These are phyloP conservation scores for Canariomyces notabilis DNA, from an alignment of 2,329 filamentous ascomycete genomes.

Conservation along the genomic window DNA sequence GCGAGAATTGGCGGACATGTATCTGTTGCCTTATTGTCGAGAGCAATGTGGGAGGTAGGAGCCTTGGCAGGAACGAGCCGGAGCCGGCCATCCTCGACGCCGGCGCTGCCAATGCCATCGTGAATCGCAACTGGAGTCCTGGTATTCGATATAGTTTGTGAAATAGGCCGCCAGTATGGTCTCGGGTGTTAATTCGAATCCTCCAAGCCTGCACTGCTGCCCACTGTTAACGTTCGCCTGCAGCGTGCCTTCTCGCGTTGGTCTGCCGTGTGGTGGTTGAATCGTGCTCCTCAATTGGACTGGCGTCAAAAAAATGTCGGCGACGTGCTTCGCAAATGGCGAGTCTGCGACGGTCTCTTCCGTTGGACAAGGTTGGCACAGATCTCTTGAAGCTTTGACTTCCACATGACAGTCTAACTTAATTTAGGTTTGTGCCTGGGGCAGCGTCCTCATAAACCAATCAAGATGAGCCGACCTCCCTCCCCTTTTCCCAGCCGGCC, in stretches of 20 bases:
- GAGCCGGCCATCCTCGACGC: conserved; percentile 21
- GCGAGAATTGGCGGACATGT: conserved; percentile 19
- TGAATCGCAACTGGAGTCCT: not conserved
- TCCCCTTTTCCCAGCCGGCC: conserved; percentile 37
- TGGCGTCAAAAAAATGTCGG: conserved; percentile 23
- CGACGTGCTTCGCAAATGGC: not conserved
- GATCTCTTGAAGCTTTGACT: conserved; percentile 16
- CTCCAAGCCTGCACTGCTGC: not conserved
- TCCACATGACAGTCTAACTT: conserved; percentile 19
- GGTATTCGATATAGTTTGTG: not conserved
- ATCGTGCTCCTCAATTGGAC: conserved; percentile 7
- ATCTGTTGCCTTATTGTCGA: conserved; percentile 20
- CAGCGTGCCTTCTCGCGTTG: conserved; percentile 15
- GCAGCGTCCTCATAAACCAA: conserved; percentile 23
- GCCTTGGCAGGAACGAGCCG: conserved; percentile 21
- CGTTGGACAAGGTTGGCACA: conserved; percentile 22
- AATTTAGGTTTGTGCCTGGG: conserved; percentile 21
- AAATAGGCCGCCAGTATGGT: not conserved
- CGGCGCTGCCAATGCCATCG: conserved; percentile 24
- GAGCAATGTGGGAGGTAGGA: conserved; percentile 18
- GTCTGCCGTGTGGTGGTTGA: conserved; percentile 9
- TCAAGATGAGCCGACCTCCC: conserved; percentile 24
- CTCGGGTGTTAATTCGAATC: not conserved
- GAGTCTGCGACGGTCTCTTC: conserved; percentile 13
- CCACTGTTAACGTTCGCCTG: not conserved